phyloP scores from a whole-genome alignment of 2,329 filamentous ascomycete genomes.

The Paecilomyces dactylethromorphus region DNA sequence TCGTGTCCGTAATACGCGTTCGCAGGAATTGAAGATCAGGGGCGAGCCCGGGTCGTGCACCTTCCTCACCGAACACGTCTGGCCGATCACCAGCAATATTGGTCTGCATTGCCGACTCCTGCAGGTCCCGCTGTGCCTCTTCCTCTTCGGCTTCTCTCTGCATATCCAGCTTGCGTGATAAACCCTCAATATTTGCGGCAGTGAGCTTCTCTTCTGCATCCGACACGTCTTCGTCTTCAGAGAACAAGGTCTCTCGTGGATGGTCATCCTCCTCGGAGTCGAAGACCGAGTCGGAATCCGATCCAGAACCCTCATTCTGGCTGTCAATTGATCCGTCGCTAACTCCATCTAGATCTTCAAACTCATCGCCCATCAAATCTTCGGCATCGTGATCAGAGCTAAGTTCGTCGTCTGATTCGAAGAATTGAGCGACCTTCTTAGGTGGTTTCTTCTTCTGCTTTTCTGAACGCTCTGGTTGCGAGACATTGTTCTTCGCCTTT shows the following conservation, averaged over 20 bases:
- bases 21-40: slow-evolving; percentile 87
- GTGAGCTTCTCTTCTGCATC: slow-evolving; percentile 87
- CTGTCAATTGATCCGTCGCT: slow-evolving; percentile 43
- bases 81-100: slow-evolving; percentile 79
- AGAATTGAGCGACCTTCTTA: slow-evolving; percentile 31
- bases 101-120: slow-evolving; percentile 80
- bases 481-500: slow-evolving; percentile 23
- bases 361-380: slow-evolving; percentile 40
- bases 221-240: slow-evolving; percentile 85
- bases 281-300: slow-evolving; percentile 47
- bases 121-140: slow-evolving; percentile 76
- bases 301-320: slow-evolving; percentile 24
- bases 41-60: slow-evolving; percentile 60
- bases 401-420: slow-evolving; percentile 33
- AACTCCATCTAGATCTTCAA: slow-evolving; percentile 37
- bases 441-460: slow-evolving; percentile 27
- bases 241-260: slow-evolving; percentile 69
- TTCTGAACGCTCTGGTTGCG: slow-evolving; percentile 23
- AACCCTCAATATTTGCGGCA: slow-evolving; percentile 89
- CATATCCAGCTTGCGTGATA: slow-evolving; percentile 77
- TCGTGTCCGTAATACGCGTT: slow-evolving; percentile 83
- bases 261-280: slow-evolving; percentile 64
- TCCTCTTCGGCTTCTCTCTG: slow-evolving; percentile 71
- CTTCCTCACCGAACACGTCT: slow-evolving; percentile 53
- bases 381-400: slow-evolving; percentile 28